Evolutionary conservation across 192 early-diverging fungal genomes (phyloP).

Genomic region (Umbelopsis vinacea): DNA sequence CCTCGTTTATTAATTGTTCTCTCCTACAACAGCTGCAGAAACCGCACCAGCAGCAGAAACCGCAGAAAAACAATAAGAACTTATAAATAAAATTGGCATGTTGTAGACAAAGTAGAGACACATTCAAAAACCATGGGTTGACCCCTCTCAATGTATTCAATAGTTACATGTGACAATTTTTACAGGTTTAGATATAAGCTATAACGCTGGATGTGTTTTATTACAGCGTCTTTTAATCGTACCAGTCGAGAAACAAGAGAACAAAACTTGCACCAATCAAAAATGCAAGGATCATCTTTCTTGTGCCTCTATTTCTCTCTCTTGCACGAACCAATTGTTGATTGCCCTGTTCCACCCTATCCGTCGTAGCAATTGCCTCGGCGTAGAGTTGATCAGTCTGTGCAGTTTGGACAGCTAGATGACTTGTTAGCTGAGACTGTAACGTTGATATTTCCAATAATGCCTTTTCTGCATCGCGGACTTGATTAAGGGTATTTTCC

Average conservation of each 20-base stretch:
- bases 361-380: conserved; percentile 69
- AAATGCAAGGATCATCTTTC: conserved; percentile 77
- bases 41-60: not conserved
- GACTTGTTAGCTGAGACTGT: conserved; percentile 71
- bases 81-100: not conserved
- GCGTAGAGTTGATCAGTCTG: conserved; percentile 75
- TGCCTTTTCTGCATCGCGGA: conserved; percentile 68
- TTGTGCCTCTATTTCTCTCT: conserved; percentile 64
- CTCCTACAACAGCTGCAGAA: not conserved
- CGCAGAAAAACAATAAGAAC: not conserved
- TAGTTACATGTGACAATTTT: no score
- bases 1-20: not conserved
- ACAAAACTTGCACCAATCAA: conserved; percentile 74
- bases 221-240: conserved; percentile 24
- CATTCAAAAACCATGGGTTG: no score
- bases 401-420: conserved; percentile 70
- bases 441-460: conserved; percentile 75
- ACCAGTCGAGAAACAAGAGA: conserved; percentile 81
- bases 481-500: conserved; percentile 69
- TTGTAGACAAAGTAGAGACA: not conserved
- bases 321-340: conserved; percentile 64
- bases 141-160: no score
- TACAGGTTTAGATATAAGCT: no score
- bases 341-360: conserved; percentile 70
- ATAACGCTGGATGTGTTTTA: not conserved